A percentile compares a stretch with the other conserved stretches of the same genome.
phyloP scores from a whole-genome alignment of 2,329 filamentous ascomycete species.

The Hypoxylon sp. region DNA sequence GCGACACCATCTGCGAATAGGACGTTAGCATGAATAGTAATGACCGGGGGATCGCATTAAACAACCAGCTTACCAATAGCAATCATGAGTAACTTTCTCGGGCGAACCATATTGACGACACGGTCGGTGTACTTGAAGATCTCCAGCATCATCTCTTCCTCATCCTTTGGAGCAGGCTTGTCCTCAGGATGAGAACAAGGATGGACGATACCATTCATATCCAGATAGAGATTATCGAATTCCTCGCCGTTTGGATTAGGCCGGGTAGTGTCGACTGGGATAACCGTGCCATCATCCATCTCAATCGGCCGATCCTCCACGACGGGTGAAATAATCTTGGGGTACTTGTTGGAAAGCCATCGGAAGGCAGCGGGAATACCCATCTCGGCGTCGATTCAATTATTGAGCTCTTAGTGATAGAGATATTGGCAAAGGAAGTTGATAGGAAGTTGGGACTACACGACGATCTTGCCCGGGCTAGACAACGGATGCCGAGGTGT shows the following conservation, averaged over 20 bases:
- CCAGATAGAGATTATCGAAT: conserved; percentile 96
- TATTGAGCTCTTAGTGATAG: conserved; percentile 3
- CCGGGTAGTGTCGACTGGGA: conserved; percentile 86
- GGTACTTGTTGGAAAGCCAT: conserved; percentile 97
- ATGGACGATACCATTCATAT: conserved; percentile 99
- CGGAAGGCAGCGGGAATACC: conserved; percentile 95
- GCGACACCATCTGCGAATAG: conserved; percentile 84
- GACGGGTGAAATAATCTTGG: conserved; percentile 94
- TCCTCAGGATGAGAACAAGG: conserved; percentile 98
- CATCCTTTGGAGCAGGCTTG: conserved; percentile 87
- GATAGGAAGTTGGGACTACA: background rate
- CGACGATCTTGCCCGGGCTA: conserved; percentile 20
- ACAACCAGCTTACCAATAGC: conserved; percentile 79
- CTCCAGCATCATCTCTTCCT: conserved; percentile 99
- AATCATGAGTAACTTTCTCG: conserved; percentile 95
- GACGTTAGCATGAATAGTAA: conserved; percentile 40
- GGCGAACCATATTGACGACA: conserved; percentile 98
- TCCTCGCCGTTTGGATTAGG: conserved; percentile 98
- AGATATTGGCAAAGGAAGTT: conserved; percentile 2
- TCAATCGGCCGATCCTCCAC: conserved; percentile 85
- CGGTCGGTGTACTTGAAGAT: conserved; percentile 99
- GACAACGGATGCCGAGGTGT: conserved; percentile 18
- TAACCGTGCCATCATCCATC: conserved; percentile 82
- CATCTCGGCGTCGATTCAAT: conserved; percentile 66
- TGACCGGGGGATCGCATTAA: conserved; percentile 13